Evolutionary conservation across 305 asterid genomes (phyloP), one percentile per base, ranked within the genome.

Genomic region (Fraxinus dipetala): DNA sequence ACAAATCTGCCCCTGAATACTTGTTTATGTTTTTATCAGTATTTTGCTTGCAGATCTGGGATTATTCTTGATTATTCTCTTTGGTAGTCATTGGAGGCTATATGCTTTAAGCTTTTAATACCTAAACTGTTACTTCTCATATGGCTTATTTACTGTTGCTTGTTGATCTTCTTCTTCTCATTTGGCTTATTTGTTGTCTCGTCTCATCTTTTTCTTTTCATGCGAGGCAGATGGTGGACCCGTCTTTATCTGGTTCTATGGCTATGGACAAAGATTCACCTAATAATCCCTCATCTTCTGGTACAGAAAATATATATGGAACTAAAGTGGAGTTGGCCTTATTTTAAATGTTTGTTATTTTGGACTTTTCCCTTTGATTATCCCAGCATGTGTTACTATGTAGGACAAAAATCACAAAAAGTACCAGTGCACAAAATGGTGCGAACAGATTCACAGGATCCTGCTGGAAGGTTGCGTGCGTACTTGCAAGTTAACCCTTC

Each of bases 381-480:
- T 81, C 80, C 82, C 70, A 56, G 77, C 18, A 56, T 35, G 31
- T 78, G 35, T 69, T 76, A 76, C 63, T 77, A 79, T 75, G 80
- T 85, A 93, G 99, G 91, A 63, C 83, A 84, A 84, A 93, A 90
- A 81, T 88, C 92, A 22, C 93, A 90, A 80, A 96, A 92, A 85
- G 91, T 89, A 78, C 97, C 98, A 20, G 95, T 90, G 87, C 85
- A 89, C 84, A 96, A 96, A 87, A 93, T 94, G 97, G 98, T 96
- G 75, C 86, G 99, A 10, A 92, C 94, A 78, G 99, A 96, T 88
- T 90, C 95, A 38, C 92, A 87, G 88, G 97, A 96, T 91, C 99
- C 99, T 87, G 95, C 97, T 26, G 99, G 99, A 88, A 90, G 99
- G 90, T 87, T 96, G 91, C 97, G 94, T 84, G 94, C 98, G 20